These are phyloP conservation scores for Pythium oligandrum DNA, from an alignment of 352 stramenopile species.

Conservation along the genomic window DNA sequence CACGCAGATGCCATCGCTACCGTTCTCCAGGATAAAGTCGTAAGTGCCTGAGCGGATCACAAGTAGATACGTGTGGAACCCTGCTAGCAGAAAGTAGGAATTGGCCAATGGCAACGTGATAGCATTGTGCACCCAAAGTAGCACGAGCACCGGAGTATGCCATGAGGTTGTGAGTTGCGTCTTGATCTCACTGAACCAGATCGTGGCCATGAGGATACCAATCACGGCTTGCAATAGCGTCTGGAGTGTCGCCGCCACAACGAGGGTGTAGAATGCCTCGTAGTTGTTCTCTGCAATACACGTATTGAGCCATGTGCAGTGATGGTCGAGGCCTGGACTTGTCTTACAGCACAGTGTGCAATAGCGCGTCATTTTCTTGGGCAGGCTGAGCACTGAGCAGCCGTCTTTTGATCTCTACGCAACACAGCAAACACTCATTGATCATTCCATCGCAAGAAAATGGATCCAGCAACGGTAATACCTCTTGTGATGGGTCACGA, in stretches of 20 bases:
- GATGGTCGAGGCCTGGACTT: slow-evolving; percentile 73
- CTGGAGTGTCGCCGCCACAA: slow-evolving; percentile 53
- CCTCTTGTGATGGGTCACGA: slow-evolving; percentile 49
- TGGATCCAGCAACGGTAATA: slow-evolving; percentile 6
- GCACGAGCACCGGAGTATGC: slow-evolving; percentile 34
- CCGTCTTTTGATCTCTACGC: slow-evolving; percentile 27
- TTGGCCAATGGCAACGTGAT: slow-evolving; percentile 49
- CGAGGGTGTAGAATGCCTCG: slow-evolving; percentile 77
- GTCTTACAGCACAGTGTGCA: slow-evolving; percentile 83
- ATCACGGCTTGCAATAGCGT: slow-evolving; percentile 60
- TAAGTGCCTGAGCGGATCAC: slow-evolving; percentile 69
- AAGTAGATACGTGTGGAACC: slow-evolving; percentile 79
- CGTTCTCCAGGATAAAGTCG: slow-evolving; percentile 81
- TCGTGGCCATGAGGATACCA: slow-evolving; percentile 70
- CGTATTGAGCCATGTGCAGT: slow-evolving; percentile 87
- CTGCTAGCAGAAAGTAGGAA: slow-evolving; percentile 65
- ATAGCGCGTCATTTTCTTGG: slow-evolving; percentile 65
- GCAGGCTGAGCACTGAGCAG: slow-evolving; percentile 38
- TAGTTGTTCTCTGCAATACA: slow-evolving; percentile 85
- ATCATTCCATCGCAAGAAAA: no score
- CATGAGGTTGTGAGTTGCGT: slow-evolving; percentile 31
- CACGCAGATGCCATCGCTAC: slow-evolving; percentile 63
- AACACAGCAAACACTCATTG: no score
- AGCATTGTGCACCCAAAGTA: slow-evolving; percentile 78
- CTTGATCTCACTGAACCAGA: slow-evolving; percentile 59